Evolutionary conservation across 176 grass and related monocot species (phyloP), one percentile per base, ranked within the genome.

Genomic region (Rhynchospora tenuis): DNA sequence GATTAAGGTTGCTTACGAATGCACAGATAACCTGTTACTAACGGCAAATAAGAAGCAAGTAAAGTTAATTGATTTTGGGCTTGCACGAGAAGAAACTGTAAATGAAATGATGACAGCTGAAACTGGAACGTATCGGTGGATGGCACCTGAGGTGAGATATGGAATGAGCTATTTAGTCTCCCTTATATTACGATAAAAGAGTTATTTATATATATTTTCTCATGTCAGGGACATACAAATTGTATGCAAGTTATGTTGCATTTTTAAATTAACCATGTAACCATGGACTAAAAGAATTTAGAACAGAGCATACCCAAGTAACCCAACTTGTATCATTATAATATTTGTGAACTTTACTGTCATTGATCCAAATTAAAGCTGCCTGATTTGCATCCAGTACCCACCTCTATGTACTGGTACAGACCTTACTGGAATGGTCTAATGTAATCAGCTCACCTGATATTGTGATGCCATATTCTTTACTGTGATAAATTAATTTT

Each of bases 71-170:
- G 88, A 90, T 87, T 90, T 90, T 84, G 88, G 88, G 63, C 88
- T 90, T 11, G 88, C 88, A 81, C 86, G 88, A 81, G 88, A 90
- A 84, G 88, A 90, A 90, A 90, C 88, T 45, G 80, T 90, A 14
- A 80, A 80, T 42, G 88, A 90, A 78, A 90, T 90, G 88, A 90
- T 90, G 88, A 90, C 88, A n/a, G 88, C 88, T 33, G 88, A 90
- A 90, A 87, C 88, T 73, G 88, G 88, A 76, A 90, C 88, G 48
- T 90, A 90, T 50, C 85, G 88, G 55, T 90, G 88, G 88, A 90
- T 90, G 88, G 88, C 88, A 60, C 88, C 88, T 68, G 88, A 90
- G 84, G 88, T 90, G 63, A 87, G 44, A 74, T 51, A 26, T 52
- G 46, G 6, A 52, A 74, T 52, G 12, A 42, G 8, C 45, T 52